Evolutionary conservation across 495 filamentous ascomycete species (phyloP).

Genomic region (Penicillium argentinense): DNA sequence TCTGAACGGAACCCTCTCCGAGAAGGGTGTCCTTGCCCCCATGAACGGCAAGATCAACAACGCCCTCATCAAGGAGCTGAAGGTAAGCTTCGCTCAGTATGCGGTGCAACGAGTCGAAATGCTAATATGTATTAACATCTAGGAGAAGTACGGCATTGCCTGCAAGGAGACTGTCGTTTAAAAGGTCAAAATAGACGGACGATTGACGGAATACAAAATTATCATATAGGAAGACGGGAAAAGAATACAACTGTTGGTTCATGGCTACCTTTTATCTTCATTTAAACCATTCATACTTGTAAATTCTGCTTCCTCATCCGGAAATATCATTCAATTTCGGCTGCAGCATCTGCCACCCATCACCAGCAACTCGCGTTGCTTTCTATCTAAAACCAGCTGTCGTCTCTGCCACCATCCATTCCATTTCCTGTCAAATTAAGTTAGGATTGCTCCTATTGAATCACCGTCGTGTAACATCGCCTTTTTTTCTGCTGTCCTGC

Average conservation of each 20-base stretch:
- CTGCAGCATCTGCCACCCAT: not conserved
- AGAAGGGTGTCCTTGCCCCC: constrained; percentile 80
- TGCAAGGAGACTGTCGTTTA: constrained; percentile 2
- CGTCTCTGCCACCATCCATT: too few species aligned
- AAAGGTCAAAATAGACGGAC: not conserved
- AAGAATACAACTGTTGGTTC: not conserved
- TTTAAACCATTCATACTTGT: too few species aligned
- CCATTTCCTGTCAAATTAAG: too few species aligned
- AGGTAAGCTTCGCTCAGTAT: too few species aligned
- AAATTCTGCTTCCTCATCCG: too few species aligned
- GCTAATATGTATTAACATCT: not conserved
- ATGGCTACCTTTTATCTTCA: not conserved
- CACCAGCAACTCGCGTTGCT: constrained; percentile 11
- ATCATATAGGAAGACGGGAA: not conserved
- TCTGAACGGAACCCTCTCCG: constrained; percentile 73
- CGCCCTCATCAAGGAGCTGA: constrained; percentile 64
- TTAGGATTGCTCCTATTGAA: too few species aligned
- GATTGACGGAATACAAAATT: constrained; percentile 1
- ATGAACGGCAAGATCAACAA: constrained; percentile 70
- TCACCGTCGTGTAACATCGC: too few species aligned
- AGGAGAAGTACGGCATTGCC: constrained; percentile 59
- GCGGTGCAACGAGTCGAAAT: too few species aligned
- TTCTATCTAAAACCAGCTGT: constrained; percentile 16
- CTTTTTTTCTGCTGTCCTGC: too few species aligned
- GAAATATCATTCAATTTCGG: too few species aligned